A percentile compares a stretch with the other conserved stretches of the same genome.
Conservation (phyloP, 2,329 filamentous ascomycete genomes). For the Exserohilum rostratum region DNA sequence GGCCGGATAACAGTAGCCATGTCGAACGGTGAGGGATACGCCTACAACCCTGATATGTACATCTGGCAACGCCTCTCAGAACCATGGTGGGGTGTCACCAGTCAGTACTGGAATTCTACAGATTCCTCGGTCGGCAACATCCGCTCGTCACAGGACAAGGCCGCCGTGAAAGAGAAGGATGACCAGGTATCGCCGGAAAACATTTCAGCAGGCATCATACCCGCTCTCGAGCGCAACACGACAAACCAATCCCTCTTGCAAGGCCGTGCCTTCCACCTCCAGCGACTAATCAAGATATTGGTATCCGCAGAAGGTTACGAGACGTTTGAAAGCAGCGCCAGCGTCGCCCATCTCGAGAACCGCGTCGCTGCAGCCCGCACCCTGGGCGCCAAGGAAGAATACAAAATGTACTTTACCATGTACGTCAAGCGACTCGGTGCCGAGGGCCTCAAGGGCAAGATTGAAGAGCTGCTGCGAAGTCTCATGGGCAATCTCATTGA, state of each 20-base stretch:
- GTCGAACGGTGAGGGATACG: slow-evolving; percentile 92
- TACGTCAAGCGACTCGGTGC: slow-evolving; percentile 95
- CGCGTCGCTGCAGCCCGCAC: slow-evolving; percentile 87
- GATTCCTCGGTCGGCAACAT: slow-evolving; percentile 86
- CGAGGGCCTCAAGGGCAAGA: slow-evolving; percentile 84
- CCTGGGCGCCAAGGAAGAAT: slow-evolving; percentile 87
- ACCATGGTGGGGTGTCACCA: slow-evolving; percentile 96
- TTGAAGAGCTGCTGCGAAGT: slow-evolving; percentile 86
- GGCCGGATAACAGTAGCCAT: slow-evolving; percentile 88
- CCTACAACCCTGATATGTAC: slow-evolving; percentile 84
- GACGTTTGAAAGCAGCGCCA: slow-evolving; percentile 86
- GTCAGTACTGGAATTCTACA: slow-evolving; percentile 98
- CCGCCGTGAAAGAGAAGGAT: slow-evolving; percentile 47
- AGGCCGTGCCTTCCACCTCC: slow-evolving; percentile 87
- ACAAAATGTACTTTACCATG: slow-evolving; percentile 94
- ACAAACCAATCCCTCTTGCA: slow-evolving; percentile 91
- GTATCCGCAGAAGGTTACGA: slow-evolving; percentile 91
- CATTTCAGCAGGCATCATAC: slow-evolving; percentile 89
- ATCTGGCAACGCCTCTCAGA: slow-evolving; percentile 96
- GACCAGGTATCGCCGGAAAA: slow-evolving; percentile 61
- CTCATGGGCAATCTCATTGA: slow-evolving; percentile 73
- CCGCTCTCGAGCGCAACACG: slow-evolving; percentile 90
- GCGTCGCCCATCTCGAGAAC: slow-evolving; percentile 94
- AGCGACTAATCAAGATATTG: slow-evolving; percentile 87
- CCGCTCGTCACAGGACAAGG: slow-evolving; percentile 62